phyloP scores from a whole-genome alignment of 805 yeast species.

The Torulaspora franciscae region DNA sequence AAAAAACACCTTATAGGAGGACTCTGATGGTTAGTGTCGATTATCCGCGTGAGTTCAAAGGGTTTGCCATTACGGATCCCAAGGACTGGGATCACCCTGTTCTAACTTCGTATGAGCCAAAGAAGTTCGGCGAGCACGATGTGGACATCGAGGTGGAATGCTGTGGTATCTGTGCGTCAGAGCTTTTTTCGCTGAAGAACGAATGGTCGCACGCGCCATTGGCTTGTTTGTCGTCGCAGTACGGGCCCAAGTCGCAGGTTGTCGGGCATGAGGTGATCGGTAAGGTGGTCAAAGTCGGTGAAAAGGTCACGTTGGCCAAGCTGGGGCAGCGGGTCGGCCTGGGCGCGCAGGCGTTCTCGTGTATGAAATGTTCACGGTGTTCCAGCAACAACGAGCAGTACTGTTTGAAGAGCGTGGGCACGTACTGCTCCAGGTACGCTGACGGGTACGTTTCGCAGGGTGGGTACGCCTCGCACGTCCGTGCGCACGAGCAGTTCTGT shows the following conservation, averaged over 20 bases:
- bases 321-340: constrained; percentile 76
- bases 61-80: constrained; percentile 49
- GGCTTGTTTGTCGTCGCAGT: constrained; percentile 12
- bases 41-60: constrained; percentile 48
- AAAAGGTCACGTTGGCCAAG: constrained; percentile 46
- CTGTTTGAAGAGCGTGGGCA: constrained; percentile 47
- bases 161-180: constrained; percentile 68
- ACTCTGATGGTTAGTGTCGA: constrained; percentile 9
- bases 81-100: constrained; percentile 55
- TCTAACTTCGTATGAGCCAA: constrained; percentile 46
- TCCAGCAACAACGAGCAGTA: constrained; percentile 48
- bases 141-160: constrained; percentile 54
- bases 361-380: constrained; percentile 61
- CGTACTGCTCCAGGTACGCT: constrained; percentile 41
- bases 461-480: constrained; percentile 19
- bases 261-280: constrained; percentile 74
- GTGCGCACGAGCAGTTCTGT: constrained; percentile 35
- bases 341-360: constrained; percentile 64
- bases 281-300: constrained; percentile 53
- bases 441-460: constrained; percentile 34
- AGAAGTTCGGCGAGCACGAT: constrained; percentile 42
- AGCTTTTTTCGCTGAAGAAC: constrained; percentile 31
- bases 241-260: constrained; percentile 36
- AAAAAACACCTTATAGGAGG: background rate
- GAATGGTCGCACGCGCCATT: constrained; percentile 21